Evolutionary conservation across 2,329 filamentous ascomycete species (phyloP), one percentile per base, ranked within the genome.

Genomic region (Botryosphaeria dothidea): DNA sequence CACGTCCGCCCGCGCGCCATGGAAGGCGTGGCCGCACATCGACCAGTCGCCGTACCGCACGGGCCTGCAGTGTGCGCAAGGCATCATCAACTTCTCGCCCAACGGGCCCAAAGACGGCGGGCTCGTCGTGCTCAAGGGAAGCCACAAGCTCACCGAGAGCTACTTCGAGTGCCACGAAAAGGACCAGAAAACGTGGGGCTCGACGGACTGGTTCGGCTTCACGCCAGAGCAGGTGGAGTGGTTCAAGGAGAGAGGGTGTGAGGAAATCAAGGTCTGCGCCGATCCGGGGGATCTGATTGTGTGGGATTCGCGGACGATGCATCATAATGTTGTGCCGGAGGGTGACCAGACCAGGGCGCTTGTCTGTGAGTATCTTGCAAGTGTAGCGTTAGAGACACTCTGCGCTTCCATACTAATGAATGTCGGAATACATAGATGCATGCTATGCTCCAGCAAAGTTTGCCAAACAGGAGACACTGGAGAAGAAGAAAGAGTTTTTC

Each of bases 301-400:
- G 6, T 81, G 81, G 81, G 81, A 83, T 66, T 79, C 78, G 3
- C 72, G 83, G 3, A 81, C 80, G 0, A 79, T 83, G 58, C 82
- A 85, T 69, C 84, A 70, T 48, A 67, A 66, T 62, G 64, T 56
- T 15, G 65, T 77, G 4, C 74, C 78, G 9, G 73, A 78, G 62
- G 74, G 72, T 11, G 68, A 77, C n/a, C 71, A 74, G 36, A 63
- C 60, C 3, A 34, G 60, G 15, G 60, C 60, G 23, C 25, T 54
- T 23, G 34, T 63, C 23, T 63, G 60, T 63, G 29, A 45, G 60
- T 63, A 52, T 15, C n/a, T 17, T 49, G 31, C 3, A 6, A 11
- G 31, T 13, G 3, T 41, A 7, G 19, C 9, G 6, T 21, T 21
- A 31, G 5, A 4, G 31, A 5, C 4, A 15, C 36, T 8, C 27